These are phyloP conservation scores for Pseudocercospora fijiensis DNA, from an alignment of 2,329 filamentous ascomycete genomes.

Conservation along the genomic window DNA sequence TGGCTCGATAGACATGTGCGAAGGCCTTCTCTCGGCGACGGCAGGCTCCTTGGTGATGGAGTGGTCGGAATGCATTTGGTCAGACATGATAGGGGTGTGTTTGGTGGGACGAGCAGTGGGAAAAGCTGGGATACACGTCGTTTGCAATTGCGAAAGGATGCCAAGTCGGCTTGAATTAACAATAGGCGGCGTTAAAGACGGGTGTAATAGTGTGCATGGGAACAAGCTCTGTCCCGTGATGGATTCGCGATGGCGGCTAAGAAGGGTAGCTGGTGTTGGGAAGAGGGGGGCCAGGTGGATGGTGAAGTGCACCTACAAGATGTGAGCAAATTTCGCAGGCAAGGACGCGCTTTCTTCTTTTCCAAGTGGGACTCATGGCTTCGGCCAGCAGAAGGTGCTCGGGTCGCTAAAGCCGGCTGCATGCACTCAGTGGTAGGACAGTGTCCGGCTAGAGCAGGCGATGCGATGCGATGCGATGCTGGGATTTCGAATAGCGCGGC, in stretches of 20 bases:
- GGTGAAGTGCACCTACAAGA: not conserved
- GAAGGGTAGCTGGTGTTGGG: not conserved
- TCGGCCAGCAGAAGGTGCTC: not conserved
- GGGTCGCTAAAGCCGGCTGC: not conserved
- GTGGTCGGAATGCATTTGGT: conserved; percentile 21
- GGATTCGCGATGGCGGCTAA: not conserved
- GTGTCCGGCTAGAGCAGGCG: not conserved
- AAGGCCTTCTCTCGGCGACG: conserved; percentile 20
- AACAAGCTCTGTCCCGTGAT: conserved; percentile 12
- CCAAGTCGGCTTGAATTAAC: conserved; percentile 2
- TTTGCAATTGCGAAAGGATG: not conserved
- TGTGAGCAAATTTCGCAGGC: conserved; percentile 1
- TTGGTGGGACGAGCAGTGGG: not conserved
- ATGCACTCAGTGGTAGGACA: not conserved
- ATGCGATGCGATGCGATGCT: too few species aligned
- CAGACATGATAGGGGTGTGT: not conserved
- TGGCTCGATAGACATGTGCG: conserved; percentile 33
- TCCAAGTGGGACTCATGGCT: not conserved
- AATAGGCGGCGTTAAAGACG: conserved; percentile 13
- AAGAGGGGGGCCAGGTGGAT: not conserved
- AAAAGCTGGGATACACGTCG: not conserved
- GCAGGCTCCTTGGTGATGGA: conserved; percentile 8
- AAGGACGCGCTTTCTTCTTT: not conserved
- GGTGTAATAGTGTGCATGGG: not conserved
- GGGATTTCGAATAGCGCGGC: not conserved